These are phyloP conservation scores for Cantharellus cinnabarinus DNA, from an alignment of 768 basidiomycete genomes.

Conservation along the genomic window DNA sequence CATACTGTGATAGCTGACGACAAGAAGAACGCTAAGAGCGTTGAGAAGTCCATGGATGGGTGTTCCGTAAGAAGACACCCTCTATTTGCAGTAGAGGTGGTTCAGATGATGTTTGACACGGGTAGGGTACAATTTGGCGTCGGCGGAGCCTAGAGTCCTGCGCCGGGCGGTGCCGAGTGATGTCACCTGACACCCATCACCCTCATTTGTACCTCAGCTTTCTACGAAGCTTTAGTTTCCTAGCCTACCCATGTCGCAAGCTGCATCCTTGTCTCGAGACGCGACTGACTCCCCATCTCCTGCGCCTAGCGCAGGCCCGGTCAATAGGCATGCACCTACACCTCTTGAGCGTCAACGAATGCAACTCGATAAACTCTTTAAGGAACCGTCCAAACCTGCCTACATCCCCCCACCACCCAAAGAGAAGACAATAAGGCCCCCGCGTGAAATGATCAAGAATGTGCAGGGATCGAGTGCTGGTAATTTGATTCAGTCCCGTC, in stretches of 20 bases:
- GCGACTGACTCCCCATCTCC: background rate
- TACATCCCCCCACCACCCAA: slow-evolving; percentile 62
- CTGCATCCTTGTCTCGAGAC: background rate
- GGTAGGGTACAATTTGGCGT: no score
- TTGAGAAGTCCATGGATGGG: no score
- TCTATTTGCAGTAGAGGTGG: no score
- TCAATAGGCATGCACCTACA: slow-evolving; percentile 23
- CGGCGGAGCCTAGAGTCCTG: no score
- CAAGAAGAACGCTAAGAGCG: background rate
- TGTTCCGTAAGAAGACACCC: no score
- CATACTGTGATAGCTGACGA: background rate
- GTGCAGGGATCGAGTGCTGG: slow-evolving; percentile 92
- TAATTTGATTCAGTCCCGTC: background rate
- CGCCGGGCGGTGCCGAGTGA: no score
- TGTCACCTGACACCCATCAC: no score
- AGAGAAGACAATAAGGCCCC: slow-evolving; percentile 58
- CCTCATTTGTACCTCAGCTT: no score
- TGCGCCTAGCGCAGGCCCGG: background rate
- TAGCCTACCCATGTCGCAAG: no score
- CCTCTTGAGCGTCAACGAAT: slow-evolving; percentile 32
- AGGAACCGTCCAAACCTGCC: slow-evolving; percentile 70
- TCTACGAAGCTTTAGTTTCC: no score
- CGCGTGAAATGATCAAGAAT: slow-evolving; percentile 86
- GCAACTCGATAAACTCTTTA: slow-evolving; percentile 75
- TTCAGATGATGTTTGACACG: no score